Evolutionary conservation across 306 rosid genomes (phyloP), one percentile per base, ranked within the genome.

Genomic region (Cucurbita argyrosperma): DNA sequence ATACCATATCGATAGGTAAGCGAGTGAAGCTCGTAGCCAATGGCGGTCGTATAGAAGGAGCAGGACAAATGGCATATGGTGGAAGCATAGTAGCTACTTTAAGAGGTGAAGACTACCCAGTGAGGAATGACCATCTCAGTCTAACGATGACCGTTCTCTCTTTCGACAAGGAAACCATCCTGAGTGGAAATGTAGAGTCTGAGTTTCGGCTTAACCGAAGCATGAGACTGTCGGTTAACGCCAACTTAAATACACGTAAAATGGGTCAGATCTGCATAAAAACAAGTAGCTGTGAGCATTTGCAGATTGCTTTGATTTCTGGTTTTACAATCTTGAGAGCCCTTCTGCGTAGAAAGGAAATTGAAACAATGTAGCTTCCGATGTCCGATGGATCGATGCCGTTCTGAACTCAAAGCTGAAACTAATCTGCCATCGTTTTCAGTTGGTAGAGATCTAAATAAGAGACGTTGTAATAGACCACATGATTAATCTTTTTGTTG

Each of bases 201-300:
- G 97, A 95, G 82, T 83, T 89, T 78, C 90, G 89, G 75, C 80
- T 89, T 58, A 79, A 84, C 75, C 83, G 92, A 76, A 85, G 79
- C 85, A 55, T 82, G 83, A 89, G 77, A 77, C 65, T 87, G 70
- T 77, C 96, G 0, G 81, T 89, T 45, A 87, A 87, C 79, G 96
- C 91, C 74, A 89, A 88, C 85, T 79, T 95, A 74, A 95, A 89
- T 82, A 95, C 87, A 79, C 97, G 83, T 62, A 85, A 85, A 79
- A 95, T 89, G 97, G 99, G 99, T 71, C 84, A 89, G 83, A 51
- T 95, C 65, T 80, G 91, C 80, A 75, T 91, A 35, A 95, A 89
- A 79, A 78, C 74, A 12, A 88, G 90, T 77, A 91, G 96, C 86
- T 80, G 86, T 70, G 99, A 91, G 80, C 90, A 91, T 86, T 79